These are phyloP conservation scores for Penicillium silybi DNA, from an alignment of 495 filamentous ascomycete genomes.

Conservation along the genomic window DNA sequence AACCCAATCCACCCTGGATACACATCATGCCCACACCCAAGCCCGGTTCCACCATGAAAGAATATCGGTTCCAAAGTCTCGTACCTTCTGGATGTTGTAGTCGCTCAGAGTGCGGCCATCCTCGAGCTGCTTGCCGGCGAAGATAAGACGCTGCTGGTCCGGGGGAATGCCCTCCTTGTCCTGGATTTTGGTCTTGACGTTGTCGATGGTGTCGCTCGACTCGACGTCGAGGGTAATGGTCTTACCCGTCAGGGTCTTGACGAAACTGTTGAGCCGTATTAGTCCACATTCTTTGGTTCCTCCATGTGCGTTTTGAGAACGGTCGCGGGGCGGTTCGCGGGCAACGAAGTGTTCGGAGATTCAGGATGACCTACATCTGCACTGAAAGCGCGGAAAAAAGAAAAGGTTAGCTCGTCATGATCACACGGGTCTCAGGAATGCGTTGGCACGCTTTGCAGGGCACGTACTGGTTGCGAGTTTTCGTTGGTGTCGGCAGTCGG, in stretches of 20 bases:
- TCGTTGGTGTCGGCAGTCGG: constrained; percentile 48
- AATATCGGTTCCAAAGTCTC: constrained; percentile 17
- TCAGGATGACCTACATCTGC: constrained; percentile 66
- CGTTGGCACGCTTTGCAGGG: constrained; percentile 9
- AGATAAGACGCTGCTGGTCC: constrained; percentile 99
- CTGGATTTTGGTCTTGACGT: constrained; percentile 96
- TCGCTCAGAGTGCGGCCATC: constrained; percentile 97
- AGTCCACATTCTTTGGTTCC: constrained; percentile 24
- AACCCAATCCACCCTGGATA: constrained; percentile 3
- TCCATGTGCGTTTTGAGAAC: constrained; percentile 8
- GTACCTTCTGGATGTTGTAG: constrained; percentile 99
- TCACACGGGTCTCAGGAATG: constrained; percentile 14
- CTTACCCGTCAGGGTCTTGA: constrained; percentile 98
- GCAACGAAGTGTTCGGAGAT: constrained; percentile 13
- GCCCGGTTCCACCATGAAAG: constrained; percentile 4
- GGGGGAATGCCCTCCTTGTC: constrained; percentile 99
- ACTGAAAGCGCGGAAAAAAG: constrained; percentile 51
- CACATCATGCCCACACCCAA: neutral
- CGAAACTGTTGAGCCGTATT: constrained; percentile 64
- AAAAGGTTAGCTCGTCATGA: constrained; percentile 32
- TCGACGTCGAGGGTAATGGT: constrained; percentile 99
- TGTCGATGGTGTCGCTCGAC: constrained; percentile 98
- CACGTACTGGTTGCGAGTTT: constrained; percentile 60
- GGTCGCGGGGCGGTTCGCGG: constrained; percentile 8
- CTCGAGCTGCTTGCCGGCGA: constrained; percentile 99